These are phyloP conservation scores for Paramecium tetraurelia DNA, from an alignment of 73 alveolate species.

Conservation along the genomic window DNA sequence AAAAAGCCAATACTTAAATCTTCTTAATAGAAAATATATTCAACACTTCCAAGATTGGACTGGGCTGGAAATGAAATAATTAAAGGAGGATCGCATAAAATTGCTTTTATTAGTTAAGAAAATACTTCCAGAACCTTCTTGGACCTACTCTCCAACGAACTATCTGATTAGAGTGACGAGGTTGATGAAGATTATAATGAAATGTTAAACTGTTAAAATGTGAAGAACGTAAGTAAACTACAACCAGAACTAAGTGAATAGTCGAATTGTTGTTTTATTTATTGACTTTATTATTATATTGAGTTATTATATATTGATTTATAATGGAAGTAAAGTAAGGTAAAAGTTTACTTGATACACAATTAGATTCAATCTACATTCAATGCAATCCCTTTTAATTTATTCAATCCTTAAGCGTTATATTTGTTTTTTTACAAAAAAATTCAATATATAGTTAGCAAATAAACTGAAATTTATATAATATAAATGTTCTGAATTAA, in stretches of 20 bases:
- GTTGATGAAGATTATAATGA: not conserved
- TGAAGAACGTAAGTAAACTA: not conserved
- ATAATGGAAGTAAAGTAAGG: not conserved
- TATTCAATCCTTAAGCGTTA: not conserved
- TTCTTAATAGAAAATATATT: not conserved
- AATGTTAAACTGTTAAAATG: not conserved
- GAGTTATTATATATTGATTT: not conserved
- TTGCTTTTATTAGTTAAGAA: not conserved
- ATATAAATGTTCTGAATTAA: not conserved
- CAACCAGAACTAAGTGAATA: not conserved
- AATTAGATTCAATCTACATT: not conserved
- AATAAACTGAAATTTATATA: not conserved
- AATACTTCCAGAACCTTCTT: not conserved
- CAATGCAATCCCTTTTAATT: not conserved
- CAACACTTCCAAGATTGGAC: not conserved
- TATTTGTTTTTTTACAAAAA: not conserved
- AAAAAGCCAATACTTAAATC: not conserved
- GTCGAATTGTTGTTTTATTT: not conserved
- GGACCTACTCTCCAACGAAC: not conserved
- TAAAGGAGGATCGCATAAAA: not conserved
- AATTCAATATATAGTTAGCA: not conserved
- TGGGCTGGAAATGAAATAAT: constrained; percentile 28
- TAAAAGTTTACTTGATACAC: not conserved
- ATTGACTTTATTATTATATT: not conserved
- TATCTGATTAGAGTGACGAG: not conserved